Evolutionary conservation across 108 stramenopile genomes (phyloP).

Genomic region (Schizochytrium sp.): DNA sequence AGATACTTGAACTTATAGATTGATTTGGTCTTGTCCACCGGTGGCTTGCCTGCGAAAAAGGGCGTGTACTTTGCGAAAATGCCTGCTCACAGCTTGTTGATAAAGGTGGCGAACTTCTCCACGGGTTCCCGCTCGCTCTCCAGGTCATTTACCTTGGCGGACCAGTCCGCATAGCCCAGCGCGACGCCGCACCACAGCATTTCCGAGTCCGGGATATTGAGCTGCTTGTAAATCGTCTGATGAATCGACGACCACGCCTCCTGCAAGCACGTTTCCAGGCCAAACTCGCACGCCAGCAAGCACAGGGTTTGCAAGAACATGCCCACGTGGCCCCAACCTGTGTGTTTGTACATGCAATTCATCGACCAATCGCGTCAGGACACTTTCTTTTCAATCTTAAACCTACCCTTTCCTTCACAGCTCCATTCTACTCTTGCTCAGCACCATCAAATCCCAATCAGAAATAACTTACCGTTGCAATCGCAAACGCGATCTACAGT

Average conservation of each 20-base stretch:
- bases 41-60: no score
- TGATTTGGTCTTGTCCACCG: no score
- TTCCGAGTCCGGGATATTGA: slow-evolving; percentile 9
- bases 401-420: not conserved
- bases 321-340: slow-evolving; percentile 1
- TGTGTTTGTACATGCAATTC: no score
- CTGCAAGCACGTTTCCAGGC: not conserved
- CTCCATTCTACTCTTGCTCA: not conserved
- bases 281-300: not conserved
- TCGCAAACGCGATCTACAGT: not conserved
- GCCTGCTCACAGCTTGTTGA: not conserved
- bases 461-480: not conserved
- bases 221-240: not conserved
- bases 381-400: not conserved
- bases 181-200: not conserved
- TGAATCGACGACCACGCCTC: slow-evolving; percentile 8
- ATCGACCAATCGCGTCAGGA: not conserved
- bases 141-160: not conserved
- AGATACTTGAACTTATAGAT: no score
- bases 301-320: not conserved
- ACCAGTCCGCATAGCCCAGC: not conserved
- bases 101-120: not conserved
- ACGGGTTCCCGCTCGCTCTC: not conserved
- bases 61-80: no score
- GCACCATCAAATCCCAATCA: not conserved